Base-by-base conservation (phyloP, 805 yeast genomes). In the Wickerhamiella slavikovae region DNA sequence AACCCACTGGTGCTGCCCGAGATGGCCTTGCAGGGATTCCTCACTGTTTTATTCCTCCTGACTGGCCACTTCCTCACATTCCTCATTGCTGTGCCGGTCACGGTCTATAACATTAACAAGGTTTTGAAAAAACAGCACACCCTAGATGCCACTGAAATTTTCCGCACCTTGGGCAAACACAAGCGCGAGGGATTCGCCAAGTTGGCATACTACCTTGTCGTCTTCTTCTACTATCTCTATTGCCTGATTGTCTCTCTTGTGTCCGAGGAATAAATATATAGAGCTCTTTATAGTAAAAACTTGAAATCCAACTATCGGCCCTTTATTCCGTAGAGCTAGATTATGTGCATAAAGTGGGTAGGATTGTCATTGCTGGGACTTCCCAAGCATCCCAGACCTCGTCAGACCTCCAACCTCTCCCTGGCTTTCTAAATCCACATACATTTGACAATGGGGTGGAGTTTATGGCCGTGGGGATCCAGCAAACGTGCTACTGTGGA, bases 111-210 rank as follows among this genome's bases (percentile, higher is more conserved):
- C 51, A 68, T 60, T 34, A 73, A 76, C 58, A 76, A 78, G 54
- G 65, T 78, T 44, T 54, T 73, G 55, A 71, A 66, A 43, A 79
- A 80, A 53, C 73, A 71, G 55, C 82, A 82, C 52, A 57, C 77
- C 36, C 68, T 89, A 48, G 98, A 85, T 54, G 96, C 98, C 35
- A 85, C 98, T 24, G 98, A 89, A 57, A 89, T 85, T 47, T 85
- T 85, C 60, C 72, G 96, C 62, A 83, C 95, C 20, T 66, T 85
- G 45, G 67, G 75, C 45, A 77, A 73, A 48, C 92, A 85, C 59
- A 89, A 85, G 69, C 75, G 72, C 51, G 95, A 80, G 56, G 64
- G 80, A 31, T 85, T 83, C 49, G 52, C 76, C 52, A 89, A 89
- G 56, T 66, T 89, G 44, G 93, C 89, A 6, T 79, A 79, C 67